Conservation (phyloP, 345 rosid genomes). For the Kandelia obovata region DNA sequence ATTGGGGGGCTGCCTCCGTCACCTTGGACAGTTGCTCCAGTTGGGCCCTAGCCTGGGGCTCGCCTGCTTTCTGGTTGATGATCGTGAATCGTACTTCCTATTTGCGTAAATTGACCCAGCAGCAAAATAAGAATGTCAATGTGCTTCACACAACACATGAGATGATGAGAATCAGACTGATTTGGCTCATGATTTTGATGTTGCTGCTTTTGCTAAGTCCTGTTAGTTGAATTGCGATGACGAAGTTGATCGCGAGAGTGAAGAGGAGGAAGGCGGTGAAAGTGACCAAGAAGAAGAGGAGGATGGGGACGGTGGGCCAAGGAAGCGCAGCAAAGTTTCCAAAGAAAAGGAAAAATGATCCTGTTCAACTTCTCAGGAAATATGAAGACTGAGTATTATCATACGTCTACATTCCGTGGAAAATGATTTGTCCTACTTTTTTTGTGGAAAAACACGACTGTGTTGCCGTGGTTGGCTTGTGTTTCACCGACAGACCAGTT, state of each 20-base stretch:
- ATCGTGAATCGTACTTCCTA: slow-evolving; percentile 77
- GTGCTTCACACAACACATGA: slow-evolving; percentile 36
- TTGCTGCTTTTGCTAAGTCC: slow-evolving; percentile 66
- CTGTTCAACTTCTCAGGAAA: slow-evolving; percentile 52
- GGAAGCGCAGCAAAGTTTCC: slow-evolving; percentile 64
- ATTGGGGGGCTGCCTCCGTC: slow-evolving; percentile 95
- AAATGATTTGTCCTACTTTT: slow-evolving; percentile 67
- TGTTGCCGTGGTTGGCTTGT: slow-evolving; percentile 93
- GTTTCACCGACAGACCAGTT: slow-evolving; percentile 91
- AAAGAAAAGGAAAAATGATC: slow-evolving; percentile 37
- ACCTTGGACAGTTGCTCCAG: slow-evolving; percentile 50
- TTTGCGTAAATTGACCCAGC: slow-evolving; percentile 72
- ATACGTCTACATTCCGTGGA: slow-evolving; percentile 84
- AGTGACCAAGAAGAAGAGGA: slow-evolving; percentile 36
- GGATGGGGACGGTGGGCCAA: slow-evolving; percentile 40
- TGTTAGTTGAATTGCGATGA: slow-evolving; percentile 37
- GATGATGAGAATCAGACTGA: slow-evolving; percentile 60
- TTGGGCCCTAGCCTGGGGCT: slow-evolving; percentile 41
- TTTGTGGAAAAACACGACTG: slow-evolving; percentile 79
- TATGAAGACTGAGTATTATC: slow-evolving; percentile 64
- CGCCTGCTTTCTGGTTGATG: slow-evolving; percentile 73
- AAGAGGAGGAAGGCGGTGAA: slow-evolving; percentile 27
- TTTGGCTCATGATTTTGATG: slow-evolving; percentile 75
- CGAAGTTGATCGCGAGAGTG: slow-evolving; percentile 24
- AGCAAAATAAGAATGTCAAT: slow-evolving; percentile 63